Evolutionary conservation across 192 early-diverging fungal species (phyloP), one percentile per base, ranked within the genome.

Genomic region (Rhizophagus prolifer): DNA sequence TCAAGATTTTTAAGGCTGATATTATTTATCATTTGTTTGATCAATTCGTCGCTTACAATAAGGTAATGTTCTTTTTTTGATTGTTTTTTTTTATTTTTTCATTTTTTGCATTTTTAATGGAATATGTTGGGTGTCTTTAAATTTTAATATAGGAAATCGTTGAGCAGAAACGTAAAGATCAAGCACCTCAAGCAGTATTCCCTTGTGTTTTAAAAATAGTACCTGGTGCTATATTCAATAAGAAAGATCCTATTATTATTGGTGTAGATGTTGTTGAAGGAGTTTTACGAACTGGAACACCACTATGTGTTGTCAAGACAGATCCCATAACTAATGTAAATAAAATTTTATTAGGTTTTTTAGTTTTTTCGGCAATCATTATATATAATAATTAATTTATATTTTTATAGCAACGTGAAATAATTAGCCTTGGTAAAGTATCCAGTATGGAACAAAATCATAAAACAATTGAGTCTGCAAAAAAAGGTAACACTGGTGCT

Each of bases 21-120:
- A 97, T 98, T 80, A 99, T 99, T 80, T 99, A 99, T 85, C 96
- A 97, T 79, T 87, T 99, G 91, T 98, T 97, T 81, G 97, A 99
- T 81, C 82, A 89, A 69, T 99, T 93, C 78, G 94, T 90, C 4
- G 92, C 89, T 34, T 97, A 99, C 81, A 81, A 86, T 70, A 82
- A 86, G 71, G 82, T 82, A 67, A 38, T 3, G 28, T 54, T 26
- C 34, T 44, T 59, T 31, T n/a, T 14, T 66, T 2, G 1, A 38
- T 44, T 9, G 0, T 41, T 1, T 41, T 73, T 65, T 19, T 23
- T 66, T 67, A 28, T 67, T 38, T n/a, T 23, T n/a, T n/a, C n/a
- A n/a, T n/a, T n/a, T 30, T 34, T 60, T 34, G 31, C 12, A 36
- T 59, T 38, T 0, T n/a, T 61, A 9, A n/a, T 72, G 41, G 14